Conservation (phyloP, 192 early-diverging fungal genomes). For the Backusella circina region DNA sequence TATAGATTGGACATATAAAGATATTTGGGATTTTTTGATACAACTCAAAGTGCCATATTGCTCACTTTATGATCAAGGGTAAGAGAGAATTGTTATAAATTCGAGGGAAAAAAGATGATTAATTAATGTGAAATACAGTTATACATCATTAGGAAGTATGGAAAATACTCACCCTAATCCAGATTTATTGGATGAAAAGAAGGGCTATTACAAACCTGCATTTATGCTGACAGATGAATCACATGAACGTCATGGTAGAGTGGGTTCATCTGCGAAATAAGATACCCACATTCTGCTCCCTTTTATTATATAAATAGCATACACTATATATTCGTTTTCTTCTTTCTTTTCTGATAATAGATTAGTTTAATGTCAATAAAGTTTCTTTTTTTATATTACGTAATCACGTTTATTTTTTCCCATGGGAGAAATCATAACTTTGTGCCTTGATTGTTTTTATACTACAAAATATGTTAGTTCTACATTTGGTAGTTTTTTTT, state of each 20-base stretch:
- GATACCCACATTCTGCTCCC: neutral
- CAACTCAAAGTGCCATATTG: slow-evolving; percentile 76
- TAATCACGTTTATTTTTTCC: neutral
- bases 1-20: slow-evolving; percentile 83
- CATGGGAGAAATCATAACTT: neutral
- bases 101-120: neutral
- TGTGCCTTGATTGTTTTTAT: no score
- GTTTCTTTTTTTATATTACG: neutral
- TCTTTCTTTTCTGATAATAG: neutral
- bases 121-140: slow-evolving; percentile 44
- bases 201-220: slow-evolving; percentile 54
- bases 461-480: no score
- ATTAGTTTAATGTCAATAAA: neutral
- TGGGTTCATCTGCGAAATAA: slow-evolving; percentile 3
- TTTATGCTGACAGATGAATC: slow-evolving; percentile 56
- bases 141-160: slow-evolving; percentile 88
- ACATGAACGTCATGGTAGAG: slow-evolving; percentile 63
- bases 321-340: neutral
- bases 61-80: slow-evolving; percentile 85
- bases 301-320: neutral
- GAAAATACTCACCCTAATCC: slow-evolving; percentile 87
- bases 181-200: slow-evolving; percentile 47
- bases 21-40: slow-evolving; percentile 80
- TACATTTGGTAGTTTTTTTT: no score
- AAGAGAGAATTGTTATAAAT: neutral